These are phyloP conservation scores for Tillandsia leiboldiana DNA, from an alignment of 176 grass and related monocot genomes.

Conservation along the genomic window DNA sequence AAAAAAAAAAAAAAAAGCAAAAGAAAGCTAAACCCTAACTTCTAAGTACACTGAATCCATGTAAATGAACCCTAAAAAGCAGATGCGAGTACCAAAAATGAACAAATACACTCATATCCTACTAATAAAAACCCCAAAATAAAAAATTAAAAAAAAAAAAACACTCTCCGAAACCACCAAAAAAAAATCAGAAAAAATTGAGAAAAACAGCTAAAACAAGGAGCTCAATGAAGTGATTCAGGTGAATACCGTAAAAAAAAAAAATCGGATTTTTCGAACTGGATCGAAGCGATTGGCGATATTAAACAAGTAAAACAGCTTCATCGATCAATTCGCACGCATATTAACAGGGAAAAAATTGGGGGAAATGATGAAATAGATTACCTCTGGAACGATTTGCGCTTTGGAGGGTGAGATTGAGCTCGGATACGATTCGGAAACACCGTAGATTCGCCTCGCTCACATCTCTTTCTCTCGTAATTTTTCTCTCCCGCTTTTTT, in stretches of 20 bases:
- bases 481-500: too few species aligned
- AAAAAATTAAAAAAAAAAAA: not conserved
- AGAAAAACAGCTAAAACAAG: not conserved
- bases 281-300: not conserved
- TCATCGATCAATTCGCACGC: not conserved
- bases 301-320: not conserved
- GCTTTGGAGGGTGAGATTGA: not conserved
- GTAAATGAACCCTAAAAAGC: not conserved
- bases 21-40: not conserved
- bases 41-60: not conserved
- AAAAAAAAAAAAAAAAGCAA: not conserved
- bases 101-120: not conserved
- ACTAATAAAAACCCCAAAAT: not conserved
- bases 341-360: not conserved
- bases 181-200: not conserved
- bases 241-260: not conserved
- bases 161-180: not conserved
- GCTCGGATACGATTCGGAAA: too few species aligned
- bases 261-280: slow-evolving; percentile 1
- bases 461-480: too few species aligned
- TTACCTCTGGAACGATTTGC: not conserved
- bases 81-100: not conserved
- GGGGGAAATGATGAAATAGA: not conserved
- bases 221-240: not conserved
- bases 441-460: too few species aligned